Evolutionary conservation across 169 alveolate genomes (phyloP).

Genomic region (Plasmodium sp.): DNA sequence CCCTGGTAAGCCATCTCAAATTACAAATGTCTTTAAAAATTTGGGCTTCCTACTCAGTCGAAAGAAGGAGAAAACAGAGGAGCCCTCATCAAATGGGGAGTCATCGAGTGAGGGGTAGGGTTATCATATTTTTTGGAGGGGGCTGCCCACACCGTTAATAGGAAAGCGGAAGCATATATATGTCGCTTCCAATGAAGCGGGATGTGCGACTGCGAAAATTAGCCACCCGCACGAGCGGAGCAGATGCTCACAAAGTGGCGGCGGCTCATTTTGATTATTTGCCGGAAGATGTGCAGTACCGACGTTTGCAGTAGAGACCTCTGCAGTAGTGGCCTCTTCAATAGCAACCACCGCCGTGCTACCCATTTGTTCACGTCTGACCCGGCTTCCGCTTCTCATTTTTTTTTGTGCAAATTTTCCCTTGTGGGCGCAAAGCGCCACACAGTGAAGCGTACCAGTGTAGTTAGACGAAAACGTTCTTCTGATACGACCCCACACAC

Average conservation of each 20-base stretch:
- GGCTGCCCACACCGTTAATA: background rate
- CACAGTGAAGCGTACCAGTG: background rate
- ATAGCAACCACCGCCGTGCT: background rate
- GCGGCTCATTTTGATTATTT: background rate
- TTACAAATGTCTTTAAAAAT: conserved; percentile 56
- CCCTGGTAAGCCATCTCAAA: background rate
- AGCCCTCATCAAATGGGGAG: conserved; percentile 37
- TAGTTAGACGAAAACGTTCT: background rate
- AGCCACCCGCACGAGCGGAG: background rate
- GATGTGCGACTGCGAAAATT: background rate
- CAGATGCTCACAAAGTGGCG: background rate
- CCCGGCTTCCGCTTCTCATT: background rate
- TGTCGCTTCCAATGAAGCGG: background rate
- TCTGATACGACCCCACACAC: background rate
- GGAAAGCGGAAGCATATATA: background rate
- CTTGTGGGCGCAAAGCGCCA: background rate
- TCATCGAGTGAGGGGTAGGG: conserved; percentile 40
- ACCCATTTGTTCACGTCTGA: background rate
- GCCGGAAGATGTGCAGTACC: background rate
- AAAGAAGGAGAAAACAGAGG: conserved; percentile 6
- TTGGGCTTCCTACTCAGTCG: conserved; percentile 58
- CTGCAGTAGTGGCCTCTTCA: too few species aligned
- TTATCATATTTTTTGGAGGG: background rate
- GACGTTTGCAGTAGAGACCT: too few species aligned
- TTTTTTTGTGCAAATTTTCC: background rate